Base-by-base conservation (phyloP, 164 flowering plant genomes). In the Tetrastigma voinierianum region DNA sequence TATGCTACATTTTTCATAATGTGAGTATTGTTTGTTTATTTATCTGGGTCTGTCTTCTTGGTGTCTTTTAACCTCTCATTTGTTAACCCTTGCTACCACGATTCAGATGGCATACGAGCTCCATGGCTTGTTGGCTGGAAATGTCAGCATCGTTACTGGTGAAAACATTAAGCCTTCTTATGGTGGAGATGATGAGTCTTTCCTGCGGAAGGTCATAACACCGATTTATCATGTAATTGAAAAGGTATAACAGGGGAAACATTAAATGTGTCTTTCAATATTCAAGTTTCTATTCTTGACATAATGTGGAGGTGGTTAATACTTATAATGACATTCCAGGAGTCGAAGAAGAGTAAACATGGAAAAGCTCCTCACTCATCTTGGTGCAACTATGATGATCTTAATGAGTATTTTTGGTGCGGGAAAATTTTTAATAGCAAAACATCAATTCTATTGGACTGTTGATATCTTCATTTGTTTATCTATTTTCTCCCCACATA, bases 361-460 rank as follows among this genome's bases (percentile, higher is more conserved):
- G 98, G 97, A 63, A 93, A 73, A 72, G 93, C 93, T 46, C 81
- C 95, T 54, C 92, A 93, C 74, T 76, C 98, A 25, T 64, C 75
- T 57, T 96, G 99, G 99, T 85, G 98, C 81, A 96, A 96, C 75
- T 96, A 96, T 66, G 99, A 96, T 81, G 99, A 96, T 74, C 77
- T 96, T 46, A 96, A 96, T 66, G 99, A 96, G 75, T 96, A 90
- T 76, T 96, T 96, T 82, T 96, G 99, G 99, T 96, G 21, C 58
- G 86, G 78, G 59, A 61, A 21, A 43, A 60, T 61, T 53, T 61
- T 53, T 61, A 45, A 47, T 51, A n/a, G 65, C 18, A 24, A 23
- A 4, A 9, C 20, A 32, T 46, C 46, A 52, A 58, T 24, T 20
- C 66, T 52, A 25, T 18, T 62, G 23, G 57, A 2, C 70, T 16